Percentiles rank a stretch among this genome's conserved stretches.
These are phyloP conservation scores for Vitis amurensis DNA, from an alignment of 164 flowering plant genomes.

Conservation along the genomic window DNA sequence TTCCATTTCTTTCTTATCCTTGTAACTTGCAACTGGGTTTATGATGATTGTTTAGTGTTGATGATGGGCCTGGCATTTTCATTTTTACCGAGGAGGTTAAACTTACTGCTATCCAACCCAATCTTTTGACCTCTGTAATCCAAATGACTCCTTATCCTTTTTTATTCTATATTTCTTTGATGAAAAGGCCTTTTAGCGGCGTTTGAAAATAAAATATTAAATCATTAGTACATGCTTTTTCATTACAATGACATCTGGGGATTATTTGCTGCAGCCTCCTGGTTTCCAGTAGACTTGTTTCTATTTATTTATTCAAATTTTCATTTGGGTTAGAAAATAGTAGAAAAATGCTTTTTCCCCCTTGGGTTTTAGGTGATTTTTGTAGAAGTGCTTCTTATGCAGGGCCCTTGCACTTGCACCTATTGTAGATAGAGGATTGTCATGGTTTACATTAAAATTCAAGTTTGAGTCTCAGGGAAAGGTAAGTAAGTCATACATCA, in stretches of 20 bases:
- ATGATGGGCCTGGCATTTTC: not conserved
- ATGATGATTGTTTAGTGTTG: not conserved
- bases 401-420: slow-evolving; percentile 95
- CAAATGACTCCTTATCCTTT: not conserved
- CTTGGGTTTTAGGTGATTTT: not conserved
- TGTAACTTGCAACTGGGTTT: not conserved
- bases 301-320: too few species aligned
- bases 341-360: too few species aligned
- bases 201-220: too few species aligned
- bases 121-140: not conserved
- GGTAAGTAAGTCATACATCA: slow-evolving; percentile 28
- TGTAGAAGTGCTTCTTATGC: slow-evolving; percentile 25
- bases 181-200: not conserved
- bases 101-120: not conserved
- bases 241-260: not conserved
- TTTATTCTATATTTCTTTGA: not conserved
- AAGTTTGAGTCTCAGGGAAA: slow-evolving; percentile 69
- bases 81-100: not conserved
- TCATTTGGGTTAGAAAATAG: too few species aligned
- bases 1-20: not conserved
- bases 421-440: slow-evolving; percentile 69
- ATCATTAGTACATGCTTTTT: too few species aligned
- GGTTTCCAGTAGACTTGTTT: too few species aligned
- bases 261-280: not conserved
- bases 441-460: slow-evolving; percentile 74